Evolutionary conservation across 2,329 filamentous ascomycete species (phyloP), one percentile per base, ranked within the genome.

Genomic region (Claviceps fusiformis): DNA sequence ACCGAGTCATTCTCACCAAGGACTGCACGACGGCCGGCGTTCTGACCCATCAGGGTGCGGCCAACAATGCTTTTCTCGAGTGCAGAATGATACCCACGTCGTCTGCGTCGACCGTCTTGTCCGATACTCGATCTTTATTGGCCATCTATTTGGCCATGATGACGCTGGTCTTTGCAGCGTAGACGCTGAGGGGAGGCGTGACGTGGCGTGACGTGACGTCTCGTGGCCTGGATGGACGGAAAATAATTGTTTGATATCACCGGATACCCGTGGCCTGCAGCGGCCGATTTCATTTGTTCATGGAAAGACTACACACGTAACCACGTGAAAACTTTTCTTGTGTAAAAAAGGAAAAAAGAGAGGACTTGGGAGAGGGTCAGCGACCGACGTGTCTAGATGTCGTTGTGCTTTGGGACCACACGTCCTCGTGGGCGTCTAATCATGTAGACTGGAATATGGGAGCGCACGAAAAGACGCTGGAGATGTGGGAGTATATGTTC

Each of bases 1-100:
- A 85, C 63, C 78, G 82, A 50, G 79, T 85, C 54, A 67, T 86
- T 37, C 80, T 85, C 68, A 83, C 80, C 65, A 71, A 64, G 0
- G 58, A 69, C 11, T 75, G 81, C 59, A 59, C 74, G 56, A 72
- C 76, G 41, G 82, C 80, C n/a, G 82, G 80, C 45, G 71, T 75
- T 47, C 83, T 86, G 57, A 86, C 83, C 1, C 83, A 86, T 62
- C 54, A 48, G 33, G 56, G 51, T 15, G 47, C 56, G 33, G 52
- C 7, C 6, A 49, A 52, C 19, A 57, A 57, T 15, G 48, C 46
- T n/a, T 57, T 57, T 19, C 46, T 44, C 41, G 52, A 53, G 43
- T 57, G 56, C 47, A 44, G 15, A 9, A 29, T 55, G 17, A 57
- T 51, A 35, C 15, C 43, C 2, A 45, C 55, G 5, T 33, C 53